A percentile compares a stretch with the other conserved stretches of the same genome.
phyloP scores from a whole-genome alignment of 140 eudicot species.

The Stevia rebaudiana region DNA sequence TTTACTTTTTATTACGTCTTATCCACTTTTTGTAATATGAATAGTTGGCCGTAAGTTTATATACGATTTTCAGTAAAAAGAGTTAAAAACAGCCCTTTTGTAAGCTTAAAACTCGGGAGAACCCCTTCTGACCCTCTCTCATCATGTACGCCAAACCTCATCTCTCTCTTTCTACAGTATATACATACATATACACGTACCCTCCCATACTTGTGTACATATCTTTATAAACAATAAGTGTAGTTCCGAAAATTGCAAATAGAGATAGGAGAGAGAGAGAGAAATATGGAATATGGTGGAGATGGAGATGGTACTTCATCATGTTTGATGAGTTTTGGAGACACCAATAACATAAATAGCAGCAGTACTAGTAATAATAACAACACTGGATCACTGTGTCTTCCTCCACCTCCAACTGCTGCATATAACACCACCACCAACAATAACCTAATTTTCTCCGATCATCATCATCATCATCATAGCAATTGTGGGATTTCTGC shows the following conservation, averaged over 20 bases:
- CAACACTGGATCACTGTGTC: conserved; percentile 27
- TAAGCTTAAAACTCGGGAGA: conserved; percentile 86
- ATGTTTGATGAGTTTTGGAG: conserved; percentile 64
- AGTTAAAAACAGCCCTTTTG: conserved; percentile 33
- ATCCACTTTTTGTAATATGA: conserved; percentile 10
- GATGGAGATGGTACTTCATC: conserved; percentile 35
- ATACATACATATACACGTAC: conserved; percentile 18
- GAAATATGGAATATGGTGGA: conserved; percentile 36
- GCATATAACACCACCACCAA: conserved; percentile 23
- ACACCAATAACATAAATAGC: conserved; percentile 18
- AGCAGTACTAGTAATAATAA: conserved; percentile 17
- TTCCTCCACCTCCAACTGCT: conserved; percentile 24
- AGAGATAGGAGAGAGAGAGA: conserved; percentile 21
- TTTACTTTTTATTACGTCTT: not conserved
- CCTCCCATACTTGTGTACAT: conserved; percentile 8
- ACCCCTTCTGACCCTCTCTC: conserved; percentile 13
- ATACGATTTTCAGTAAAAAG: conserved; percentile 58
- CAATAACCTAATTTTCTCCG: conserved; percentile 32
- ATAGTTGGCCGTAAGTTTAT: conserved; percentile 18
- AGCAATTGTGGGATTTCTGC: conserved; percentile 19
- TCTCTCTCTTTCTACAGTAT: conserved; percentile 1
- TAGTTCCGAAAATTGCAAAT: conserved; percentile 7
- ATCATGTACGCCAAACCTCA: conserved; percentile 8
- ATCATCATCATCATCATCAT: conserved; percentile 30
- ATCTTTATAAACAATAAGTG: conserved; percentile 15